These are phyloP conservation scores for Phtheirospermum japonicum DNA, from an alignment of 257 asterid genomes.

Conservation along the genomic window DNA sequence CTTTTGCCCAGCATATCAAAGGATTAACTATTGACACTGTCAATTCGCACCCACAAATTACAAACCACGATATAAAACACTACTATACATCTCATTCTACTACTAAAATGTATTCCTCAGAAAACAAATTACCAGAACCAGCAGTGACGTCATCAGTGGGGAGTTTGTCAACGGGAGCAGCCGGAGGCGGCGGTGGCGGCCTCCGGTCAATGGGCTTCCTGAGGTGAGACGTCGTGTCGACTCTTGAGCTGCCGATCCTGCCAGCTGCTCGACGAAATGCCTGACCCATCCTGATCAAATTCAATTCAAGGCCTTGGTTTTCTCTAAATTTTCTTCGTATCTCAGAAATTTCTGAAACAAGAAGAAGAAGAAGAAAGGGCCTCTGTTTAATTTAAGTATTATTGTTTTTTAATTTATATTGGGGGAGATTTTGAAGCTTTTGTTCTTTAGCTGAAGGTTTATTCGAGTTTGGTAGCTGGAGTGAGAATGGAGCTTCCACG, in stretches of 20 bases:
- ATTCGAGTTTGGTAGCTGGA: slow-evolving; percentile 29
- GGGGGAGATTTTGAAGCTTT: slow-evolving; percentile 14
- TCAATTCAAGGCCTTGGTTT: neutral
- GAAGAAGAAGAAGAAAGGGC: neutral
- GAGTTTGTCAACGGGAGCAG: slow-evolving; percentile 32
- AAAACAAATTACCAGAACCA: slow-evolving; percentile 41
- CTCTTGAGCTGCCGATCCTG: slow-evolving; percentile 55
- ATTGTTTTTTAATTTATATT: too few relatives aligned
- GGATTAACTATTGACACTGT: neutral
- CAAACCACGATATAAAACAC: neutral
- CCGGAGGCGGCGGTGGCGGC: slow-evolving; percentile 45
- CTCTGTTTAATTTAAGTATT: neutral
- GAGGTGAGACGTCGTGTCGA: slow-evolving; percentile 49
- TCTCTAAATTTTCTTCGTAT: neutral
- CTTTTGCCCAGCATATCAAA: neutral
- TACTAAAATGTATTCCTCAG: neutral
- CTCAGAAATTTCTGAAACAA: slow-evolving; percentile 25
- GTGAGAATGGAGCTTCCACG: slow-evolving; percentile 39
- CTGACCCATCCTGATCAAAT: slow-evolving; percentile 66
- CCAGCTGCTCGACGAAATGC: slow-evolving; percentile 98
- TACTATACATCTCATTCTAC: neutral
- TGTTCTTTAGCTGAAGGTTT: neutral
- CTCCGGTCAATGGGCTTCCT: slow-evolving; percentile 46
- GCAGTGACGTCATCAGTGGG: slow-evolving; percentile 33
- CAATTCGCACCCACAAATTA: neutral